Base-by-base conservation (phyloP, 306 rosid genomes). In the Psophocarpus tetragonolobus region DNA sequence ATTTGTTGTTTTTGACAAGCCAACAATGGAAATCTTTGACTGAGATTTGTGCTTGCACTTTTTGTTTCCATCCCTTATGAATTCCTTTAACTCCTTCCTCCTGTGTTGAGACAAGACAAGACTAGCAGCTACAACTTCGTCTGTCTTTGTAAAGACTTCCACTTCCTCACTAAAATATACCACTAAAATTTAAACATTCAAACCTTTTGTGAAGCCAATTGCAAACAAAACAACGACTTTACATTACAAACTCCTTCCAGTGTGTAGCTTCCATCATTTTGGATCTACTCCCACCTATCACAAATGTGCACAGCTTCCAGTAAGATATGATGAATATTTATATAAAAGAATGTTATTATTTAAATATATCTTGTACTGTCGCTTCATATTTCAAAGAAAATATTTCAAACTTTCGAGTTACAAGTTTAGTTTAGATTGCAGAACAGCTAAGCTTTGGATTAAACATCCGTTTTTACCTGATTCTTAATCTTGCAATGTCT, bases 221-320 rank as follows among this genome's bases (percentile, higher is more conserved):
- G 15, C 26, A 21, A 45, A 24, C 44, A 58, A 14, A 50, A 65
- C 54, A 50, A 48, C 70, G 44, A 51, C 51, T 69, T 42, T 18
- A 69, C 61, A 68, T 29, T 76, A 36, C 48, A 76, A 44, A 27
- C 66, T 73, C 60, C 80, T 56, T 62, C 32, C 88, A 17, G 38
- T 23, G 14, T 78, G 81, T 56, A 78, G 81, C 60, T 81, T 80
- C 86, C 84, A 81, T 42, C 79, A 47, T 68, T 87, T 79, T 8
- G 79, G 80, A 76, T 77, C 86, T 79, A 85, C 51, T 83, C 81
- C 84, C 80, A 57, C 76, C 89, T 87, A 85, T 60, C 62, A 69
- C 62, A 60, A 23, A 63, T 26, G 68, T 14, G 41, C 48, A 33
- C 71, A 56, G 39, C 27, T 14, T 47, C 10, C 61, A 69, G 47